Base-by-base conservation (phyloP, 2,329 filamentous ascomycete genomes). In the Alternaria arbusti region DNA sequence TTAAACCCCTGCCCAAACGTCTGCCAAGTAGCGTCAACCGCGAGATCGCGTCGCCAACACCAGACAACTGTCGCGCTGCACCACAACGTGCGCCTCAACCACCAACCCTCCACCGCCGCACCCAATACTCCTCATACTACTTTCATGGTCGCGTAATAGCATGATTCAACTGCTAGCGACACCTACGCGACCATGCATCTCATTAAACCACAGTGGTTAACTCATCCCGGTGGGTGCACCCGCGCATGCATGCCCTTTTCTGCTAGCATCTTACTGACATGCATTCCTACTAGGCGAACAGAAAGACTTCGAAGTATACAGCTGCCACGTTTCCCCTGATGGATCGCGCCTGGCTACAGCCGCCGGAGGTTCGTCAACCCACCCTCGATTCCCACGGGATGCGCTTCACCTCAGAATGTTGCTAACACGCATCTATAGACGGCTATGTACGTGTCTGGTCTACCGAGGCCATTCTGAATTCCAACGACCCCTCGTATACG, bases 401-500 rank as follows among this genome's bases (percentile, higher is more conserved):
- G 70, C 71, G 68, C 66, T 60, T 44, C 57, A 50, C 45, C 30
- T 15, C 60, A 56, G 23, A 59, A 52, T 56, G 28, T 23, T 26
- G 52, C 71, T 78, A 55, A 80, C 47, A 28, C 15, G 20, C 22
- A 22, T 30, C 13, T 60, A 57, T 72, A 91, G 96, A 99, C 85
- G 95, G 96, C 77, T 93, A 97, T 80, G 96, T 99, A 65, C 91
- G 96, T 68, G 92, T 99, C 73, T 99, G 96, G 96, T 97, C 95
- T 22, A 97, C 93, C 62, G 95, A 98, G 72, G 91, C 96, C 60
- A 93, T 99, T 77, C 90, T 93, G 79, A 92, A 93, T 73, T 90
- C 93, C 65, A 86, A 89, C 68, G 88, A 95, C 70, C 83, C 88
- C 32, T 86, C 86, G 64, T 94, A 90, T 82, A 86, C 85, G 58